Base-by-base conservation (phyloP, 495 filamentous ascomycete species). In the Penicillium diatomitis region DNA sequence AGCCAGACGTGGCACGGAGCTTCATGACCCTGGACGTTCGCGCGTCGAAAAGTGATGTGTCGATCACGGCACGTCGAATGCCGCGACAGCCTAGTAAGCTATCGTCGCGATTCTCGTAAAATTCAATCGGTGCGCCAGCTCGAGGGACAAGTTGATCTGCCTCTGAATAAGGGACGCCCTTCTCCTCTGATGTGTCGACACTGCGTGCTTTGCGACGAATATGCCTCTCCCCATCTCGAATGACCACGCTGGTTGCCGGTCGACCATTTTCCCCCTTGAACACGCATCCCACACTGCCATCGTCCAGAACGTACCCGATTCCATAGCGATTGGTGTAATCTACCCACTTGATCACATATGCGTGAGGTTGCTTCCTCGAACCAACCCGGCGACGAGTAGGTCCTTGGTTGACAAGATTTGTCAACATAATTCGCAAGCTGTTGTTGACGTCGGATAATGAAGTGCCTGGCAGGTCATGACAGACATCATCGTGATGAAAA, bases 301-400 rank as follows among this genome's bases (percentile, higher is more conserved):
- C 86, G 42, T 85, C 87, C 32, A 95, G 66, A 36, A 90, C 86
- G 53, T 94, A 95, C 4, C 88, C 88, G 36, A 91, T 75, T 1
- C 88, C 88, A 57, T 89, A 90, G 54, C 88, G 87, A 64, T 92
- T 92, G 29, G 88, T 89, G 55, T 92, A 95, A 56, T 95, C 88
- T n/a, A 95, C 88, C 88, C 88, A 95, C 61, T 91, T 92, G 27
- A 89, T 83, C 27, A 95, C 86, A 57, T 74, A 74, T 12, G 69
- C 52, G 41, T 74, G 71, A 1, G 71, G 69, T 10, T 64, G 50
- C 35, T 67, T 61, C 41, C 65, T 54, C 0, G 63, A 46, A 0
- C 59, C 57, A 5, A 57, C 55, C 6, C 70, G 60, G 32, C 67
- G 63, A 12, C 71, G 67, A 34, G 51, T 52, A 4, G 68, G 51